phyloP scores from a whole-genome alignment of 306 rosid genomes.

The Dicorynia guianensis region DNA sequence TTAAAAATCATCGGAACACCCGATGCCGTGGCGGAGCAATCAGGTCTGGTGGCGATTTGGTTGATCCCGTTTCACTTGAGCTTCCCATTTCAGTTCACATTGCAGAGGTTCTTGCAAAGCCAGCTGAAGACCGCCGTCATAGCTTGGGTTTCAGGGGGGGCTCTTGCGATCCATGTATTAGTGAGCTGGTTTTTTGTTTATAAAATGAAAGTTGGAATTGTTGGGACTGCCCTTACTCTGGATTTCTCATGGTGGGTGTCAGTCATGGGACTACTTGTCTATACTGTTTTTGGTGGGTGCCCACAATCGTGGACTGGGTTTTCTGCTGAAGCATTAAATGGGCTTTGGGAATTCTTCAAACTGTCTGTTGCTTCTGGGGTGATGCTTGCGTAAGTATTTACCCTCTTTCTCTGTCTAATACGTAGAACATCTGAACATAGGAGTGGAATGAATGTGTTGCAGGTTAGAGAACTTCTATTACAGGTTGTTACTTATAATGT shows the following conservation, averaged over 20 bases:
- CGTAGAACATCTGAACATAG: neutral
- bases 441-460: conserved; percentile 34
- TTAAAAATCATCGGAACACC: conserved; percentile 65
- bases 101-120: conserved; percentile 76
- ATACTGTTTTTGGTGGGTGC: conserved; percentile 66
- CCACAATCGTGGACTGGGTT: conserved; percentile 69
- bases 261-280: conserved; percentile 55
- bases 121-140: conserved; percentile 58
- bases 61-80: conserved; percentile 70
- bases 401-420: neutral
- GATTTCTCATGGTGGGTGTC: conserved; percentile 73
- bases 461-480: conserved; percentile 80
- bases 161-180: conserved; percentile 55
- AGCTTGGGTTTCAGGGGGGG: conserved; percentile 62
- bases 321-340: conserved; percentile 66
- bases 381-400: conserved; percentile 65
- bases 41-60: conserved; percentile 70
- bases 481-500: conserved; percentile 59
- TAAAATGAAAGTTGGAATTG: conserved; percentile 52
- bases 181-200: conserved; percentile 65
- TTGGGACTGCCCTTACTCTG: conserved; percentile 62
- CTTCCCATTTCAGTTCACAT: conserved; percentile 67
- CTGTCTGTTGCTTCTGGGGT: conserved; percentile 75
- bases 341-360: conserved; percentile 73
- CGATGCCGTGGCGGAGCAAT: conserved; percentile 54